Evolutionary conservation across 2,329 filamentous ascomycete species (phyloP).

Genomic region (Microdochium bolleyi): DNA sequence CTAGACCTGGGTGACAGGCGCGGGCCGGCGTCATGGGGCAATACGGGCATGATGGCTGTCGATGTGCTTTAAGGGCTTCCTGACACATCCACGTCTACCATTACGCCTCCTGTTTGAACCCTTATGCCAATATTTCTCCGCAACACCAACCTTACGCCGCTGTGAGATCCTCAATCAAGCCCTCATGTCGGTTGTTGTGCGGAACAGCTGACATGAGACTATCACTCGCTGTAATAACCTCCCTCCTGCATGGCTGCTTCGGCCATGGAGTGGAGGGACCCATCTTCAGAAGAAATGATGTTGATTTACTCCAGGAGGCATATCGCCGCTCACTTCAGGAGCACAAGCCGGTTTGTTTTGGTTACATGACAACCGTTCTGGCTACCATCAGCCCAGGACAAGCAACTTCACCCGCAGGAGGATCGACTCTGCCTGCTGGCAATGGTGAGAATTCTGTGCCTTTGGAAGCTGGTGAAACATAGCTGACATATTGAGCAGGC

Average conservation of each 20-base stretch:
- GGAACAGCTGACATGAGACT: background rate
- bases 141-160: background rate
- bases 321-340: background rate
- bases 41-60: background rate
- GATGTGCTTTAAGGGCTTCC: background rate
- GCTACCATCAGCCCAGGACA: conserved; percentile 1
- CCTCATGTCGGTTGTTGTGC: background rate
- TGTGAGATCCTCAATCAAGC: background rate
- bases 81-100: background rate
- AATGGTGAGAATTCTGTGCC: background rate
- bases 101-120: background rate
- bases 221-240: background rate
- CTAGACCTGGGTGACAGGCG: background rate
- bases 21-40: background rate
- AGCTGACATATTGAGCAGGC: background rate
- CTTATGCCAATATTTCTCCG: background rate
- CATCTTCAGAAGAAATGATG: background rate
- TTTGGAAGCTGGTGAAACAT: background rate
- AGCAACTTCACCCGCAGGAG: background rate
- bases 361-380: conserved; percentile 10
- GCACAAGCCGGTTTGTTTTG: conserved; percentile 7
- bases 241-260: background rate
- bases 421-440: background rate
- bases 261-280: background rate
- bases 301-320: background rate